Evolutionary conservation across 176 grass and related monocot genomes (phyloP), one percentile per base, ranked within the genome.

Genomic region (Phyllostachys edulis): DNA sequence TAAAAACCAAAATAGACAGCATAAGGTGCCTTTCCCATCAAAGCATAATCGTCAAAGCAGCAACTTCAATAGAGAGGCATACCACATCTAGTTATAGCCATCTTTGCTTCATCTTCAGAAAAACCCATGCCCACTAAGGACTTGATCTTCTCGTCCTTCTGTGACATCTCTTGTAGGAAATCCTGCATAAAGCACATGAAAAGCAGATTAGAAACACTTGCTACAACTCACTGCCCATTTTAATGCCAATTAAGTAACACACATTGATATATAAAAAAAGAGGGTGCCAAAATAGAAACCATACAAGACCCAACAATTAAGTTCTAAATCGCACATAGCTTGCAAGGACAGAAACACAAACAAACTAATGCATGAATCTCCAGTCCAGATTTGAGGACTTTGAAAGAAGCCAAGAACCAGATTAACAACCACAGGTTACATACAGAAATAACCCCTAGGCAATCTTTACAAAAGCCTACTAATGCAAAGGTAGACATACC

Each of bases 71-170:
- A 54, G 54, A 87, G 45, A 90, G 78, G 80, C 67, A 78, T 89
- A 99, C 96, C 96, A 13, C 96, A 99, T 99, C 89, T 99, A 29
- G 80, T 42, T 47, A 99, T 80, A 42, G 96, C 91, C 83, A 83
- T 59, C 62, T 72, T 81, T 20, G 84, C 91, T 69, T 92, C 93
- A 12, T 88, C 75, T 79, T 90, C 86, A 50, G 77, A 66, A 88
- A 90, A 96, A 29, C 96, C 96, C 93, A 99, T 94, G 50, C 81
- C 80, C 50, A 94, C 75, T 74, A 99, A 88, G 18, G 71, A 86
- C 59, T 57, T 18, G 1, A 96, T 46, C 77, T 92, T 99, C 27
- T 71, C 80, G 11, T 91, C 93, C 61, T 57, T 82, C 60, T 88
- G 85, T 49, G 88, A 87, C 73, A 95, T 77, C 41, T 96, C 91